Base-by-base conservation (phyloP, 352 stramenopile genomes). In the Proteromonas lacertae region DNA sequence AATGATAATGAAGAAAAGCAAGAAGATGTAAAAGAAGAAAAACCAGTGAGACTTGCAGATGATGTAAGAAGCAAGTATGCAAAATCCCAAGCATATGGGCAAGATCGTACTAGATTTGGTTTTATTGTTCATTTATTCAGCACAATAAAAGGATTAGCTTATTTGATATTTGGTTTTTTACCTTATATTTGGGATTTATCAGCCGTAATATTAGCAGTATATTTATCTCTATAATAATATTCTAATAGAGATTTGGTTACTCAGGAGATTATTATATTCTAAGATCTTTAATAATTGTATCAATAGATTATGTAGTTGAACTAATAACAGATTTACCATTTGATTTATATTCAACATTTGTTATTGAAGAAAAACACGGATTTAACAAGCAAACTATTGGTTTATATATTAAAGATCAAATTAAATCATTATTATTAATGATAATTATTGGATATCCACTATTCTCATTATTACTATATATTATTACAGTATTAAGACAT, bases 341-440 rank as follows among this genome's bases (percentile, higher is more conserved):
- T 13, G 32, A 22, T 25, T n/a, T 40, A n/a, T 90, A 87, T 56
- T 81, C 64, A 37, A 92, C 74, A 5, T 96, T 96, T 53, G 60
- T 83, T 29, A 65, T 96, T 36, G 83, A 96, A 50, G 64, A 62
- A 26, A 67, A 75, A 24, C 80, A 96, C 46, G 81, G 81, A 18
- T 96, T 96, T 46, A 96, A 96, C 55, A 93, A 93, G 50, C 67
- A 82, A 44, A 92, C 80, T 17, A 44, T 79, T 0, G 51, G 52
- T 12, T 55, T 94, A 13, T 96, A 92, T 46, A 54, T 90, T 29
- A 66, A 59, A 12, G 83, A 96, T 59, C 90, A 91, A 48, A 38
- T 41, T 14, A 17, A 40, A 1, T 13, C 21, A 24, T 7, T 41
- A 1, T 1, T 12, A 21, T 10, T 43, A 2, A 24, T 3, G 1